Conservation (phyloP, 2,329 filamentous ascomycete species). For the Colletotrichum horii region DNA sequence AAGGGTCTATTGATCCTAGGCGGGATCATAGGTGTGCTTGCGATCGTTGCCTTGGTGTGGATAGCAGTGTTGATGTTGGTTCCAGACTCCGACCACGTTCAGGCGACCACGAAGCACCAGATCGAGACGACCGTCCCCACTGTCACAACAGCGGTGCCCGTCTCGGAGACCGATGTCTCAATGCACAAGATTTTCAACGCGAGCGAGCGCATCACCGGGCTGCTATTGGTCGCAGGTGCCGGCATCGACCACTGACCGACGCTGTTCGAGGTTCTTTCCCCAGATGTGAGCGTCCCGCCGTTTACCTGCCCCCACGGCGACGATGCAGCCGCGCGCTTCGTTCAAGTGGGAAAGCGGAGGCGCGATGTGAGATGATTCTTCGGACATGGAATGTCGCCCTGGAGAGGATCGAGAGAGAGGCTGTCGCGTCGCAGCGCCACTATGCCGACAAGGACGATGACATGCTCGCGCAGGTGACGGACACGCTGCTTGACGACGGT, state of each 20-base stretch:
- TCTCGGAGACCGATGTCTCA: not conserved
- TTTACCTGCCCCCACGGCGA: too few species aligned
- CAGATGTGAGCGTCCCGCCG: not conserved
- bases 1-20: not conserved
- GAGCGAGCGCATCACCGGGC: not conserved
- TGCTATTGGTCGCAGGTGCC: not conserved
- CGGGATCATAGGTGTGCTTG: not conserved
- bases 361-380: too few species aligned
- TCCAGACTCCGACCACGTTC: not conserved
- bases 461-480: not conserved
- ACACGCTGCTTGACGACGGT: not conserved
- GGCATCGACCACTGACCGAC: not conserved
- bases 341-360: too few species aligned
- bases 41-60: not conserved
- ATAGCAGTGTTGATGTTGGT: not conserved
- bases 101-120: not conserved
- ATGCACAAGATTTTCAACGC: not conserved
- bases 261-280: not conserved
- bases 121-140: not conserved
- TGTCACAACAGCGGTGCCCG: not conserved
- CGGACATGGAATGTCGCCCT: too few species aligned
- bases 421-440: not conserved
- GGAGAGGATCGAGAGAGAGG: not conserved
- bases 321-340: too few species aligned
- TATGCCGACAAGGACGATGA: not conserved